Evolutionary conservation across 768 basidiomycete species (phyloP).

Genomic region (Hypholoma fasciculare): DNA sequence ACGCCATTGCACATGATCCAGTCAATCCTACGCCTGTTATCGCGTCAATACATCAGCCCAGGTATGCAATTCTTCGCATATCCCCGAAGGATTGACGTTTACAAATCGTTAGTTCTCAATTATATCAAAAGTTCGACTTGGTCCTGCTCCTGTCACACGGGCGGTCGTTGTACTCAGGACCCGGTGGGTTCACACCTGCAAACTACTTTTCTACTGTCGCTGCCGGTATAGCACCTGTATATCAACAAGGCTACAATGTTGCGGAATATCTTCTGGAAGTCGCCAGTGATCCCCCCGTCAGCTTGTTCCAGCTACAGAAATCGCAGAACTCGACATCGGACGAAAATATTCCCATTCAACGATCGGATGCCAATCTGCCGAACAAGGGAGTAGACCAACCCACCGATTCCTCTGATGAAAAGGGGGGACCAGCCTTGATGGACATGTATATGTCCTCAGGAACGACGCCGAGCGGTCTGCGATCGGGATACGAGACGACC

Average conservation of each 20-base stretch:
- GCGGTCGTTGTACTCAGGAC: slow-evolving; percentile 75
- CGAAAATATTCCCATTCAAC: neutral
- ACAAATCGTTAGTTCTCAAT: slow-evolving; percentile 54
- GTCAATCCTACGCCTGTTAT: slow-evolving; percentile 78
- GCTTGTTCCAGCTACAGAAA: slow-evolving; percentile 37
- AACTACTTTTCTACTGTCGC: slow-evolving; percentile 60
- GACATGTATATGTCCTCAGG: neutral
- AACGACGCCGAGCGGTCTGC: neutral
- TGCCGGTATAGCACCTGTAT: slow-evolving; percentile 41
- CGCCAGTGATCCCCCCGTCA: slow-evolving; percentile 63
- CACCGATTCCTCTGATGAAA: neutral
- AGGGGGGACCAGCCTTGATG: neutral
- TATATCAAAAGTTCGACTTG: slow-evolving; percentile 84
- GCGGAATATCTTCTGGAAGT: slow-evolving; percentile 93
- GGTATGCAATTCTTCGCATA: slow-evolving; percentile 34
- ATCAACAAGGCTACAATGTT: slow-evolving; percentile 83
- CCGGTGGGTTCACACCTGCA: slow-evolving; percentile 69
- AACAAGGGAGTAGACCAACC: neutral
- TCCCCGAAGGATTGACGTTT: slow-evolving; percentile 1
- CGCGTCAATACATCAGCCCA: slow-evolving; percentile 87
- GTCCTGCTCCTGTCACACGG: slow-evolving; percentile 80
- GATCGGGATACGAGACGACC: slow-evolving; percentile 59
- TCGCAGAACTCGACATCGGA: neutral
- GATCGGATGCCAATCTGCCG: neutral
- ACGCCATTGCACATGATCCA: slow-evolving; percentile 70